These are phyloP conservation scores for Leccinum obscurum DNA, from an alignment of 768 basidiomycete genomes.

Conservation along the genomic window DNA sequence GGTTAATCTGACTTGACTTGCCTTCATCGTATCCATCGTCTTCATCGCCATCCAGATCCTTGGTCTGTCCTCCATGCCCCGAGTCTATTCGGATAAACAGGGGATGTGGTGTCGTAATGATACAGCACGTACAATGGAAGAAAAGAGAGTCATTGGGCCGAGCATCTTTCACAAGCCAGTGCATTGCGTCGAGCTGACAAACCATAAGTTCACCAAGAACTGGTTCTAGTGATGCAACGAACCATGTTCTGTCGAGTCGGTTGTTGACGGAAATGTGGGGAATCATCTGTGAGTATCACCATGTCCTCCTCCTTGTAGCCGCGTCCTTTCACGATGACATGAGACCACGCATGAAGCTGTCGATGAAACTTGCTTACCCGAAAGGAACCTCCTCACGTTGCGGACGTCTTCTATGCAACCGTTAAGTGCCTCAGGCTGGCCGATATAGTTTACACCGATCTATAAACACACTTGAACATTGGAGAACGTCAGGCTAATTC, in stretches of 20 bases:
- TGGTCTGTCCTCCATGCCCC: conserved; percentile 91
- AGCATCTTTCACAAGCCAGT: conserved; percentile 28
- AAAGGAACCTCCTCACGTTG: conserved; percentile 75
- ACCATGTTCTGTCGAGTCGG: conserved; percentile 87
- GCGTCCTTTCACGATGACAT: conserved; percentile 24
- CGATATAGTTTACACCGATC: conserved; percentile 90
- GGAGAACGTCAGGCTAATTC: neutral
- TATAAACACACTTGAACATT: conserved; percentile 26
- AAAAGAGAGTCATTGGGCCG: conserved; percentile 82
- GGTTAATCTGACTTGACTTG: conserved; percentile 13
- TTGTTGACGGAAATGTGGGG: conserved; percentile 53
- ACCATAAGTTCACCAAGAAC: neutral
- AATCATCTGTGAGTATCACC: conserved; percentile 81
- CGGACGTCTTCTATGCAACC: conserved; percentile 93
- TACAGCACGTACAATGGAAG: conserved; percentile 70
- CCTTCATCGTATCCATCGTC: conserved; percentile 84
- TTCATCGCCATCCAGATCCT: conserved; percentile 83
- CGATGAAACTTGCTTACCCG: conserved; percentile 43
- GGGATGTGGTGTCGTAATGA: neutral
- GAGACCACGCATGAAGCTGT: neutral
- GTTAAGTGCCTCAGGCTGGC: conserved; percentile 60
- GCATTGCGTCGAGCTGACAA: conserved; percentile 40
- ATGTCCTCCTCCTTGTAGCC: conserved; percentile 79
- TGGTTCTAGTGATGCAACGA: conserved; percentile 20
- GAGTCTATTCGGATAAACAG: conserved; percentile 53